Evolutionary conservation across 495 filamentous ascomycete species (phyloP).

Genomic region (Aspergillus panamensis): DNA sequence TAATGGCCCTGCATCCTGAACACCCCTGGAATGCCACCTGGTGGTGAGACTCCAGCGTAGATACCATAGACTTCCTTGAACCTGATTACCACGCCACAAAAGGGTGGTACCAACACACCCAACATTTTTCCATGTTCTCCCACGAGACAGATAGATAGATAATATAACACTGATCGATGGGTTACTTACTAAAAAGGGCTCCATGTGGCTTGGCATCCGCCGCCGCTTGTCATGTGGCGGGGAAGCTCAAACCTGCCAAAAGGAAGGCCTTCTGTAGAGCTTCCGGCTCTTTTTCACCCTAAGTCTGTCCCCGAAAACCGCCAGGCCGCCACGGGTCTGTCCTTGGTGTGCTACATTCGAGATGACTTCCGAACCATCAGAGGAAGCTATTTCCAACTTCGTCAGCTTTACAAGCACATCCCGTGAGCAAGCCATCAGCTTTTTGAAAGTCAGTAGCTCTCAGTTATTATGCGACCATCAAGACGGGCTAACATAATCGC

Average conservation of each 20-base stretch:
- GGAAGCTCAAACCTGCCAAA: slow-evolving; percentile 28
- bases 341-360: slow-evolving; percentile 5
- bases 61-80: too few relatives aligned
- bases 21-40: too few relatives aligned
- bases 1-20: too few relatives aligned
- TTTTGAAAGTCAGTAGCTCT: slow-evolving; percentile 38
- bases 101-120: too few relatives aligned
- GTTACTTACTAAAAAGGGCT: not conserved
- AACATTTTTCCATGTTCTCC: too few relatives aligned
- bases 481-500: slow-evolving; percentile 8
- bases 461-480: not conserved
- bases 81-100: too few relatives aligned
- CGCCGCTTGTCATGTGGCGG: slow-evolving; percentile 41
- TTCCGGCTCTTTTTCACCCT: not conserved
- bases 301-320: not conserved
- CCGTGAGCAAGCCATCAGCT: slow-evolving; percentile 45
- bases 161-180: not conserved
- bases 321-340: not conserved
- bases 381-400: slow-evolving; percentile 46
- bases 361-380: slow-evolving; percentile 44
- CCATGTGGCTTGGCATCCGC: slow-evolving; percentile 13
- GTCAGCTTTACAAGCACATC: slow-evolving; percentile 45
- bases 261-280: not conserved
- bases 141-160: too few relatives aligned
- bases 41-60: too few relatives aligned